Percentiles rank a stretch among this genome's conserved stretches.
Conservation (phyloP, 106 monocot species). For the Allium fistulosum region DNA sequence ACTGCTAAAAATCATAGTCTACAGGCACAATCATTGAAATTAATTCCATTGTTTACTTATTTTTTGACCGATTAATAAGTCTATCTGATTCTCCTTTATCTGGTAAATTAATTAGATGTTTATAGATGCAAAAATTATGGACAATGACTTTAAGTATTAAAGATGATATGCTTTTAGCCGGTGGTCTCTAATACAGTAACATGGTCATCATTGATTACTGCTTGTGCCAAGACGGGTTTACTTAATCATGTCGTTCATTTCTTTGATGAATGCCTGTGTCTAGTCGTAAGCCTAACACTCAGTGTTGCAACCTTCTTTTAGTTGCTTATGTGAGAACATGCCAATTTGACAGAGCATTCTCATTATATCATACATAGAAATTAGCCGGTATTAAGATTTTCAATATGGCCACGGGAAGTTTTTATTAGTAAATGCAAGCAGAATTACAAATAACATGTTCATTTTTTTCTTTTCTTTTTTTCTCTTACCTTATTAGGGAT, state of each 20-base stretch:
- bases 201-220: constrained; percentile 72
- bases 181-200: constrained; percentile 65
- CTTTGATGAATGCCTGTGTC: constrained; percentile 69
- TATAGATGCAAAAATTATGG: constrained; percentile 82
- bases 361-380: constrained; percentile 65
- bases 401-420: constrained; percentile 5
- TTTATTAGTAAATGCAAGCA: too few species aligned
- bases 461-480: too few species aligned
- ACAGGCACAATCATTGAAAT: background rate
- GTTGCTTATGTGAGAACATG: constrained; percentile 63
- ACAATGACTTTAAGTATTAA: constrained; percentile 69
- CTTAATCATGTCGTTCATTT: constrained; percentile 49
- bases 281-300: constrained; percentile 78
- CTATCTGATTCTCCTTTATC: background rate
- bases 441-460: too few species aligned
- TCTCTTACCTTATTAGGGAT: too few species aligned
- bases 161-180: constrained; percentile 66
- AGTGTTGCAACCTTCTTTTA: constrained; percentile 79
- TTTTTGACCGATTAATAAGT: constrained; percentile 13
- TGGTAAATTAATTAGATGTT: constrained; percentile 34
- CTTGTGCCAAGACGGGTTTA: constrained; percentile 64
- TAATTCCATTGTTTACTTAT: background rate
- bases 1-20: constrained; percentile 8
- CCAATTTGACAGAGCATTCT: constrained; percentile 90
- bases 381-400: constrained; percentile 41